phyloP scores from a whole-genome alignment of 129 eudicot species.

The Escallonia herrerae region DNA sequence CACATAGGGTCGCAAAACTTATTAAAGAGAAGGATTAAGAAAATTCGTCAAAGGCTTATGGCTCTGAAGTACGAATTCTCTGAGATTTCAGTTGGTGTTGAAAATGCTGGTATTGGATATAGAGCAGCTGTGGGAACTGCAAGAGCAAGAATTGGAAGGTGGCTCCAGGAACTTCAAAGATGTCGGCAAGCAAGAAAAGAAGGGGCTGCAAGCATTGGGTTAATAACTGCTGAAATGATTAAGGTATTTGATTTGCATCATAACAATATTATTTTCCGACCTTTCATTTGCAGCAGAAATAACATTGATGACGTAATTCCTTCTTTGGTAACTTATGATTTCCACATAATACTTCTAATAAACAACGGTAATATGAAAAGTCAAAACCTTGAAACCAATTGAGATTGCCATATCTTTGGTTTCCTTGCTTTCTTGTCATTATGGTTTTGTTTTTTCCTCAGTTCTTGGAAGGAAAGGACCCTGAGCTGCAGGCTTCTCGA shows the following conservation, averaged over 20 bases:
- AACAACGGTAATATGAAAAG: neutral
- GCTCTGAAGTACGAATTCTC: conserved; percentile 66
- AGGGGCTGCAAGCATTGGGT: conserved; percentile 89
- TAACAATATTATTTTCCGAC: neutral
- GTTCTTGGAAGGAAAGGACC: conserved; percentile 89
- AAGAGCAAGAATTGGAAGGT: conserved; percentile 79
- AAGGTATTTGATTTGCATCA: conserved; percentile 41
- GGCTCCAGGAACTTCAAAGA: conserved; percentile 95
- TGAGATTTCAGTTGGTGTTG: conserved; percentile 59
- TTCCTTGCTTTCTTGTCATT: neutral
- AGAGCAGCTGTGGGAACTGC: conserved; percentile 89
- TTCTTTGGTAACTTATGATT: neutral
- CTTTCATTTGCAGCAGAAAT: neutral
- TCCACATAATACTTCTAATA: neutral
- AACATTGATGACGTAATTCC: neutral
- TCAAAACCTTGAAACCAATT: neutral
- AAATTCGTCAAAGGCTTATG: conserved; percentile 87
- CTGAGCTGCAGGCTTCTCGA: conserved; percentile 90
- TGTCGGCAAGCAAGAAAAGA: conserved; percentile 91
- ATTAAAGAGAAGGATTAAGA: conserved; percentile 64
- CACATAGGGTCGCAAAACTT: conserved; percentile 44
- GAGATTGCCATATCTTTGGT: neutral
- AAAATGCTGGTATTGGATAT: conserved; percentile 72
- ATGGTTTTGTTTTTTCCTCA: conserved; percentile 14
- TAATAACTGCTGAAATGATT: conserved; percentile 82